Conservation (phyloP, 2,329 filamentous ascomycete genomes). For the Neofusicoccum sp. region DNA sequence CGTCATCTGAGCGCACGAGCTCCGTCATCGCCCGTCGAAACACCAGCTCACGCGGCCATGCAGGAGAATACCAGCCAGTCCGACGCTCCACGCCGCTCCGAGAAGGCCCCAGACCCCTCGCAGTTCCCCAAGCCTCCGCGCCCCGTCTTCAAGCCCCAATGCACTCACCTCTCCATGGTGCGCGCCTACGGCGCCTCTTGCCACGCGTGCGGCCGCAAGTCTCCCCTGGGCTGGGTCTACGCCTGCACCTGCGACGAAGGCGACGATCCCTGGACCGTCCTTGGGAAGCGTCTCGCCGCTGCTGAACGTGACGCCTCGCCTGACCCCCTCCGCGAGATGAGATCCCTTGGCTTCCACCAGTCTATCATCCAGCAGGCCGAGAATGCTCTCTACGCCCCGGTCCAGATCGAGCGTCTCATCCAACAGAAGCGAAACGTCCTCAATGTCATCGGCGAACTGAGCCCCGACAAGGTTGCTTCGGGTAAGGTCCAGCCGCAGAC, state of each 20-base stretch:
- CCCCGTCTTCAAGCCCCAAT: conserved; percentile 34
- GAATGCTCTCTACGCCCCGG: conserved; percentile 31
- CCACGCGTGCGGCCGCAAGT: conserved; percentile 54
- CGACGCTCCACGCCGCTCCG: too few species aligned
- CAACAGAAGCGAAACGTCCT: conserved; percentile 32
- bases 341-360: conserved; percentile 30
- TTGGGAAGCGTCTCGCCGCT: background rate
- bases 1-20: conserved; percentile 1
- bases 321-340: conserved; percentile 5
- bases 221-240: conserved; percentile 70
- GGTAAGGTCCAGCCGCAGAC: background rate
- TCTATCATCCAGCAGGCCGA: conserved; percentile 36
- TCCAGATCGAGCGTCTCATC: conserved; percentile 33
- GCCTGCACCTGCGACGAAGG: conserved; percentile 64
- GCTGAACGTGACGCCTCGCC: conserved; percentile 22
- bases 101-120: background rate
- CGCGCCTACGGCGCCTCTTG: conserved; percentile 63
- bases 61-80: too few species aligned
- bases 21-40: too few species aligned
- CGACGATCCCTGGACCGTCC: conserved; percentile 7
- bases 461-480: background rate
- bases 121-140: conserved; percentile 7
- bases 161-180: conserved; percentile 68
- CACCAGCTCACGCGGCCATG: too few species aligned
- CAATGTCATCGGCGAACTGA: conserved; percentile 26